A percentile compares a stretch with the other conserved stretches of the same genome.
These are phyloP conservation scores for Phytophthora niederhauseri DNA, from an alignment of 352 stramenopile genomes.

Conservation along the genomic window DNA sequence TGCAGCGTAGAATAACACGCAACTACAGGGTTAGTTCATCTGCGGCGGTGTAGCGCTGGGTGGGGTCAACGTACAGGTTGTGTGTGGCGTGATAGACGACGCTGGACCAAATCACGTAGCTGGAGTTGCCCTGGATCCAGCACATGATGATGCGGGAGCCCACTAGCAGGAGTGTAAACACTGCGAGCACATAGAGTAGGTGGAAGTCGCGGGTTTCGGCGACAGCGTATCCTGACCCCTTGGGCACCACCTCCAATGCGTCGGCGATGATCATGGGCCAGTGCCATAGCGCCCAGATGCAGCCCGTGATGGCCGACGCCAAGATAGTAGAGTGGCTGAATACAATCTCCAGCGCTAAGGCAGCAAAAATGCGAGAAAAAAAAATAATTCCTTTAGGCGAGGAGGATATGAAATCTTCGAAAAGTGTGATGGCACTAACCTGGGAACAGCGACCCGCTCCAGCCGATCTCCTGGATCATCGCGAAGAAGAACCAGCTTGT, in stretches of 20 bases:
- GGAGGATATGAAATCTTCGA: constrained; percentile 3
- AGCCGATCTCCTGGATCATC: constrained; percentile 86
- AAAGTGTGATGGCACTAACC: constrained; percentile 40
- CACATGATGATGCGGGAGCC: constrained; percentile 91
- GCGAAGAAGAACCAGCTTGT: constrained; percentile 88
- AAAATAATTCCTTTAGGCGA: not conserved
- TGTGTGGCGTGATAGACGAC: constrained; percentile 87
- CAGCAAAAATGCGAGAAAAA: not conserved
- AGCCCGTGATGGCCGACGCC: constrained; percentile 83
- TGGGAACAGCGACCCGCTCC: constrained; percentile 89
- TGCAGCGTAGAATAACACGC: no score
- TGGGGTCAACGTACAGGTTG: constrained; percentile 70
- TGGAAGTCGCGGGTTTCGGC: constrained; percentile 82
- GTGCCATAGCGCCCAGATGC: constrained; percentile 87
- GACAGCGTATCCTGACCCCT: constrained; percentile 78
- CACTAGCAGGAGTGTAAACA: constrained; percentile 82
- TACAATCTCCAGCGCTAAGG: constrained; percentile 80
- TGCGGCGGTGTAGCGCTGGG: not conserved
- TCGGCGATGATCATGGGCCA: constrained; percentile 91
- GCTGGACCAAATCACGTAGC: constrained; percentile 90
- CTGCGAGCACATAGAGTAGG: constrained; percentile 75
- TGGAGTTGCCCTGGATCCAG: constrained; percentile 91
- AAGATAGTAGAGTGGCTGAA: constrained; percentile 89
- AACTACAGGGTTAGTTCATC: constrained; percentile 3
- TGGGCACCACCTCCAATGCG: constrained; percentile 72